A percentile compares a stretch with the other conserved stretches of the same genome.
phyloP scores from a whole-genome alignment of 257 asterid species.

The Solanum peruvianum region DNA sequence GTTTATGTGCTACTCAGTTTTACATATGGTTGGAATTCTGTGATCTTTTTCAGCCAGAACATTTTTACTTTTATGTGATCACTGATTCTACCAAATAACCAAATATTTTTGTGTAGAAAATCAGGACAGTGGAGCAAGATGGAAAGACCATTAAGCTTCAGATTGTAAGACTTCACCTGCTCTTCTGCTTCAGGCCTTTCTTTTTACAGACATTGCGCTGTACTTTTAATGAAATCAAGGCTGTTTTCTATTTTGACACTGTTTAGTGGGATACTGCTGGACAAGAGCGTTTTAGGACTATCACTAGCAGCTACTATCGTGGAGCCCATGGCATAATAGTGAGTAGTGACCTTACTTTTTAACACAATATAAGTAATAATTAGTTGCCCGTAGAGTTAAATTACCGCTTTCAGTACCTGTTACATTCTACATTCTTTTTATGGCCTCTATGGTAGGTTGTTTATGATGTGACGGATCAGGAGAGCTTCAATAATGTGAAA shows the following conservation, averaged over 20 bases:
- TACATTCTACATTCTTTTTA: neutral
- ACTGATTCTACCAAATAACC: neutral
- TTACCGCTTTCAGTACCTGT: neutral
- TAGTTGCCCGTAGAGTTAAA: neutral
- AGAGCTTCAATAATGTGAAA: constrained; percentile 86
- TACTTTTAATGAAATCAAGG: neutral
- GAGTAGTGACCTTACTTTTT: constrained; percentile 3
- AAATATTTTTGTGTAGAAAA: neutral
- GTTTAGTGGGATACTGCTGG: constrained; percentile 53
- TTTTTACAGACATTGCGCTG: neutral
- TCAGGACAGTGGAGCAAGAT: constrained; percentile 1
- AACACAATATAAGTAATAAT: neutral
- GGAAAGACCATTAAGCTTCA: constrained; percentile 1
- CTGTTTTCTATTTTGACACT: neutral
- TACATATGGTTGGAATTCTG: neutral
- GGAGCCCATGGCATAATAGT: constrained; percentile 51
- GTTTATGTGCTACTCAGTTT: neutral
- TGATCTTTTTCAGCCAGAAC: neutral
- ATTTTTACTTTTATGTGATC: neutral
- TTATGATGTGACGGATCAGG: constrained; percentile 76
- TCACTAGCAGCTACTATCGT: constrained; percentile 51
- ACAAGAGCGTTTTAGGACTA: constrained; percentile 51
- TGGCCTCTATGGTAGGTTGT: constrained; percentile 44
- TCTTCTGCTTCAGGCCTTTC: neutral
- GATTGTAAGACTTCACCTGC: neutral